Percentiles rank a stretch among this genome's conserved stretches.
Evolutionary conservation across 1,284 basidiomycete species (phyloP).

Genomic region (Tremellales sp.): DNA sequence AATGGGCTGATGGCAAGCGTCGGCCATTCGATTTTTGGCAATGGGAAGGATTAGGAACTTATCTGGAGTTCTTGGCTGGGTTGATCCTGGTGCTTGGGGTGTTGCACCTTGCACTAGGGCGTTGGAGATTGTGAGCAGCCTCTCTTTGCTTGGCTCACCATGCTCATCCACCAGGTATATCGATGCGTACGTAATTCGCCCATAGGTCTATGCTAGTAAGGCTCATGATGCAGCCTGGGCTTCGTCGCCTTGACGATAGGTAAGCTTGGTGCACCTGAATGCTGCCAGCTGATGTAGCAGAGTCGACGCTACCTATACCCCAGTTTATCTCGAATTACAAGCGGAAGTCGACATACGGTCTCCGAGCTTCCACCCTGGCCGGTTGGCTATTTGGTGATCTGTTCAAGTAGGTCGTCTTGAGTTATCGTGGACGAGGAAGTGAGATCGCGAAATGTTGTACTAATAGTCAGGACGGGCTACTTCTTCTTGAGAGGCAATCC

Average conservation of each 20-base stretch:
- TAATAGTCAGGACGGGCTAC: slow-evolving; percentile 40
- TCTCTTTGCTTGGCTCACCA: neutral
- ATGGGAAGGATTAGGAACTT: slow-evolving; percentile 48
- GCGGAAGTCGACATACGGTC: slow-evolving; percentile 52
- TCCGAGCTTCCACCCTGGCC: slow-evolving; percentile 49
- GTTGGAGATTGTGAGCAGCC: slow-evolving; percentile 37
- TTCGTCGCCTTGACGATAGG: slow-evolving; percentile 52
- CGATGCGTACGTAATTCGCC: slow-evolving; percentile 30
- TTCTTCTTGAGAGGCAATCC: slow-evolving; percentile 50
- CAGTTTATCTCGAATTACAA: slow-evolving; percentile 52
- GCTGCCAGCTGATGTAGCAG: slow-evolving; percentile 11
- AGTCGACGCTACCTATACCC: slow-evolving; percentile 54
- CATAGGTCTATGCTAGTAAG: slow-evolving; percentile 13
- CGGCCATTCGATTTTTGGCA: slow-evolving; percentile 52
- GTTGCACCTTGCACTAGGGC: slow-evolving; percentile 36
- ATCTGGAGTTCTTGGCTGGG: slow-evolving; percentile 51
- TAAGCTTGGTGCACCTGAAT: slow-evolving; percentile 6
- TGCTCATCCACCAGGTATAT: slow-evolving; percentile 33
- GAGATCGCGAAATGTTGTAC: neutral
- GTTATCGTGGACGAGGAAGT: neutral
- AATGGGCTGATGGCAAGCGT: neutral
- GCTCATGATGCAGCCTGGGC: slow-evolving; percentile 45
- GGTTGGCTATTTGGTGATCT: slow-evolving; percentile 50
- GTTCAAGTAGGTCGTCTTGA: slow-evolving; percentile 41
- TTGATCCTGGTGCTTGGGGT: slow-evolving; percentile 47